Evolutionary conservation across 2,329 filamentous ascomycete species (phyloP).

Genomic region (Coccinonectria pachysandricola): DNA sequence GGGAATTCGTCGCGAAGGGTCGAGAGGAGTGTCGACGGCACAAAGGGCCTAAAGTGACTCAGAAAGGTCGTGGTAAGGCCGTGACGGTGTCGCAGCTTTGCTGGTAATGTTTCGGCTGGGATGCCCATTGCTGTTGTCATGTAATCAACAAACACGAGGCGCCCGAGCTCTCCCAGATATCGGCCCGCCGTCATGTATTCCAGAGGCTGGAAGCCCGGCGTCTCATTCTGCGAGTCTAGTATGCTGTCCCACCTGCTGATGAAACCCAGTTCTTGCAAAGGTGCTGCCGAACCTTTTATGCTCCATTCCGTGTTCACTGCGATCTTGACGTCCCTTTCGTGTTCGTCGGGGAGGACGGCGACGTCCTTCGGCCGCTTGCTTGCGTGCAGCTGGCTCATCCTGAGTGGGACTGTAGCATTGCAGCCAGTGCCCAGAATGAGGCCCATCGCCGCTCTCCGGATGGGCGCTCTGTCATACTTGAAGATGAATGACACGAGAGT

Average conservation of each 20-base stretch:
- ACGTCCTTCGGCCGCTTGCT: conserved; percentile 47
- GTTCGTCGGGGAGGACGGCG: conserved; percentile 35
- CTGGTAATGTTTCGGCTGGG: conserved; percentile 38
- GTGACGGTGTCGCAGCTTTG: conserved; percentile 45
- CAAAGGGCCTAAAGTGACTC: conserved; percentile 53
- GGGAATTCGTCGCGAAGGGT: conserved; percentile 46
- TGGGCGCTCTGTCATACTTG: conserved; percentile 48
- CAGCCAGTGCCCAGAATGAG: conserved; percentile 74
- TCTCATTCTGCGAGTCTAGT: conserved; percentile 56
- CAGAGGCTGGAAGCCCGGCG: conserved; percentile 68
- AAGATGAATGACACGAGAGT: conserved; percentile 71
- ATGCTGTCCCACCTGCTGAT: conserved; percentile 61
- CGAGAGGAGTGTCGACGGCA: conserved; percentile 31
- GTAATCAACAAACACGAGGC: conserved; percentile 59
- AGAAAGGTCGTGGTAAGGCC: conserved; percentile 63
- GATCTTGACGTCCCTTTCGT: conserved; percentile 47
- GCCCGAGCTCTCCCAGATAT: conserved; percentile 67
- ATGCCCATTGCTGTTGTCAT: conserved; percentile 35
- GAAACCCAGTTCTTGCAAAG: conserved; percentile 51
- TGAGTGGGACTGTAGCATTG: conserved; percentile 70
- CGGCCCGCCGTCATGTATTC: conserved; percentile 78
- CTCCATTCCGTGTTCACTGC: conserved; percentile 80
- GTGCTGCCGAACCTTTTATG: conserved; percentile 63
- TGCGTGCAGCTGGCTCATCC: conserved; percentile 48
- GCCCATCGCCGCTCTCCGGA: conserved; percentile 63